Evolutionary conservation across 345 rosid species (phyloP).

Genomic region (Rhizophora mangle): DNA sequence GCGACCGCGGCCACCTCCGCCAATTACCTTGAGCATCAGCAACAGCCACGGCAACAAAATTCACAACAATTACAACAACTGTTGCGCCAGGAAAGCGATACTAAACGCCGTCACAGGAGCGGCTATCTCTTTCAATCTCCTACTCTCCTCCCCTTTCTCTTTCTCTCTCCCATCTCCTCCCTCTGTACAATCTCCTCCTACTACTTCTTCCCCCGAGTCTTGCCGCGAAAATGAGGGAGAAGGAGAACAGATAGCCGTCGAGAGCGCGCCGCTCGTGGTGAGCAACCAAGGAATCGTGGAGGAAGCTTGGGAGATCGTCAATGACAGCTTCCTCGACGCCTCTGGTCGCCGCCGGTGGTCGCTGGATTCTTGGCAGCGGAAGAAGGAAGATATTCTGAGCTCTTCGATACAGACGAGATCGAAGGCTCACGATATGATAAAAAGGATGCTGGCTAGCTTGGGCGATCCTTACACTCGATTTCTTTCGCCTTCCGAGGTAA

Average conservation of each 20-base stretch:
- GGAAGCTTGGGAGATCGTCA: constrained; percentile 94
- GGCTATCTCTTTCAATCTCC: constrained; percentile 55
- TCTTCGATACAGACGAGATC: constrained; percentile 61
- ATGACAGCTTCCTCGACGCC: constrained; percentile 59
- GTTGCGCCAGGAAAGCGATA: constrained; percentile 39
- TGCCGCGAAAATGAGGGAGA: constrained; percentile 45
- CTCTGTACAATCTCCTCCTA: constrained; percentile 22
- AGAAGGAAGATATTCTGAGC: constrained; percentile 53
- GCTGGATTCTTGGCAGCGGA: constrained; percentile 74
- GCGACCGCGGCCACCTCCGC: too few relatives aligned
- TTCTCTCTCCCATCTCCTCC: constrained; percentile 32
- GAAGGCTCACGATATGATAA: constrained; percentile 79
- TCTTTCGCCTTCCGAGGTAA: constrained; percentile 81
- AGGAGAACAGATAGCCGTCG: constrained; percentile 23
- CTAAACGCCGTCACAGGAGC: constrained; percentile 47
- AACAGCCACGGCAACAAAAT: not conserved
- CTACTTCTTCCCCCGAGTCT: constrained; percentile 23
- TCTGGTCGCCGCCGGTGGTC: constrained; percentile 61
- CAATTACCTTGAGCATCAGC: constrained; percentile 14
- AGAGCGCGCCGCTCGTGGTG: constrained; percentile 31
- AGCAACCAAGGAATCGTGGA: constrained; percentile 66
- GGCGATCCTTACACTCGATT: constrained; percentile 92
- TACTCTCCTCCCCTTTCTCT: constrained; percentile 51
- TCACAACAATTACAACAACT: not conserved
- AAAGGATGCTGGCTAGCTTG: constrained; percentile 70